Base-by-base conservation (phyloP, 169 alveolate species). In the Eimeria acervulina region DNA sequence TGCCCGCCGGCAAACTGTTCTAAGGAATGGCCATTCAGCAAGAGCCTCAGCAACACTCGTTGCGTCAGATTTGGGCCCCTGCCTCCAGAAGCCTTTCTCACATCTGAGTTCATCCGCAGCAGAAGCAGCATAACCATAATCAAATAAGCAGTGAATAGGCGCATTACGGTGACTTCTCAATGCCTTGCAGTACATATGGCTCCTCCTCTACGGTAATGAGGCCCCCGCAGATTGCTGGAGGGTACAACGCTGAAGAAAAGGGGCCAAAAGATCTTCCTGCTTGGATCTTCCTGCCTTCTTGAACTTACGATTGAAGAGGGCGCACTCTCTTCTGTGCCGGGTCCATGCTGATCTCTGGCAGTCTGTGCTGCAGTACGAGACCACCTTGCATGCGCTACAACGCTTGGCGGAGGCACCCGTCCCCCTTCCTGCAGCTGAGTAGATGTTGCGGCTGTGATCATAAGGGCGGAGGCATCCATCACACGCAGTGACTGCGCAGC, bases 21-120 rank as follows among this genome's bases (percentile, higher is more conserved):
- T n/a, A 55, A 2, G 8, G 91, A 83, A 31, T 51, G 72, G 52
- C 91, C 91, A 19, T 17, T 55, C 5, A 83, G 91, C 66, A 83
- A 33, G 31, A 83, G 51, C 51, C 91, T 47, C 72, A 83, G 51
- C 72, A 51, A 51, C 91, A 83, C 6, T 51, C 91, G 91, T 55
- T 83, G 91, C 1, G 91, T 83, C 28, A 83, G 72, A 31, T 52
- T 83, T n/a, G 91, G 91, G 74, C 91, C 91, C 31, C 91, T 83
- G 28, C 91, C 91, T 47, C 55, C 74, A 0, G 91, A 83, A 10
- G 91, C 74, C 72, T 83, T 83, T 52, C 91, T 44, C 31, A 83
- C 63, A 47, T 83, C 91, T 83, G 91, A 33, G 17, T 51, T 33
- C 88, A 83, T 33, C 68, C 42, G 21, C 74, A 83, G 51, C 91